phyloP scores from a whole-genome alignment of 1,284 basidiomycete species.

The Boletellus deceptivus region DNA sequence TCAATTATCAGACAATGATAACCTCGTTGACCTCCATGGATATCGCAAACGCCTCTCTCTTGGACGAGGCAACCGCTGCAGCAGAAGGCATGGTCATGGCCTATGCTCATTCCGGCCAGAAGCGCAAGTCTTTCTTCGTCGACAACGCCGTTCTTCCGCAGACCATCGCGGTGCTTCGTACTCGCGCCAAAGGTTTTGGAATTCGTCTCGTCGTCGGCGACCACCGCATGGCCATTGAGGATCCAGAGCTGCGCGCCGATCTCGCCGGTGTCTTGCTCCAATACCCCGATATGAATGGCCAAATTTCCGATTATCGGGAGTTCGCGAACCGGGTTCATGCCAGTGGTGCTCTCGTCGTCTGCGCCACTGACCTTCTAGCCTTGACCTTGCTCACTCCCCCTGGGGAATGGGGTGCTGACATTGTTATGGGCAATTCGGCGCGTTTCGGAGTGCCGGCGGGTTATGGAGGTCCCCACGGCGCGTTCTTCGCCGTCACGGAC shows the following conservation, averaged over 20 bases:
- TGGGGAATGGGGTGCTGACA: conserved; percentile 98
- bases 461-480: conserved; percentile 91
- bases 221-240: conserved; percentile 48
- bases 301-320: conserved; percentile 72
- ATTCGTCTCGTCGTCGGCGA: conserved; percentile 77
- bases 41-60: conserved; percentile 90
- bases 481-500: conserved; percentile 95
- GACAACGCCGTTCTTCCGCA: conserved; percentile 83
- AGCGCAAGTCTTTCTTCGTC: conserved; percentile 83
- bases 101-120: conserved; percentile 61
- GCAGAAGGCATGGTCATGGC: conserved; percentile 93
- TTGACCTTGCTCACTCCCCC: conserved; percentile 93
- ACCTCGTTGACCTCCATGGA: conserved; percentile 94
- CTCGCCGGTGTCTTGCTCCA: conserved; percentile 89
- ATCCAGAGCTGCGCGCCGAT: conserved; percentile 56
- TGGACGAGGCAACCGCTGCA: conserved; percentile 92
- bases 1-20: conserved; percentile 98
- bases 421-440: conserved; percentile 93
- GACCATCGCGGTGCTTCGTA: conserved; percentile 82
- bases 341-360: conserved; percentile 78
- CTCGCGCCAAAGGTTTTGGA: conserved; percentile 88
- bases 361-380: conserved; percentile 90
- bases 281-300: conserved; percentile 90
- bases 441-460: conserved; percentile 93
- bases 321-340: conserved; percentile 74